Base-by-base conservation (phyloP, 805 yeast species). In the Wickerhamiella brachini region DNA sequence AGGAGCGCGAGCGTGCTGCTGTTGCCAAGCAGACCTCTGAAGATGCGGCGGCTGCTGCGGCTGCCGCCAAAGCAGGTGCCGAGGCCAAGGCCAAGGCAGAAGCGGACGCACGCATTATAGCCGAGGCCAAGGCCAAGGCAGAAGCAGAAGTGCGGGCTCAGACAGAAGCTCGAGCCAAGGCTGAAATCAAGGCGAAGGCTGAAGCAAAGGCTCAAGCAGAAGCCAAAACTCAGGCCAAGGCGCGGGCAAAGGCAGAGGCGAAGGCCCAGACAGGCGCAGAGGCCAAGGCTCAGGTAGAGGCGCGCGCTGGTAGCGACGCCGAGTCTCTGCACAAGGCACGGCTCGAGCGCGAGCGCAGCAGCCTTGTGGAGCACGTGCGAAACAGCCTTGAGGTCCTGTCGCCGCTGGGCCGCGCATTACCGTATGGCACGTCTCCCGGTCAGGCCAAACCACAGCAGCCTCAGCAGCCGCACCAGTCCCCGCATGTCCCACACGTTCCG, bases 151-250 rank as follows among this genome's bases (percentile, higher is more conserved):
- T 5, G 5, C 18, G 13, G 24, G 44, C 44, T 5, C 10, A 21
- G 15, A 24, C 44, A 5, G 18, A 41, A 12, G 44, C 24, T 51
- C 44, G 54, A 45, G 50, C 51, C 49, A 39, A 44, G 21, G 56
- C 48, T 23, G 51, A 46, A 20, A 20, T 18, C 20, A 45, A 29
- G 13, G 53, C 49, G 42, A 45, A 50, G 20, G 44, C 31, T 45
- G 23, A 52, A 44, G 12, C 59, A 44, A 63, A 62, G 46, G 57
- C 62, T 37, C 66, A 64, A 7, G 64, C 62, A 2, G 12, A 18
- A 10, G 44, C 22, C 7, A 41, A 21, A 18, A 8, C 44, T 12
- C 8, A 41, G 13, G 24, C 15, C 26, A 8, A 24, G 24, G 22
- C 44, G 52, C 46, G 51, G 38, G 56, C 59, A 63, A 39, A 68